Conservation (phyloP, 495 filamentous ascomycete species). For the Emericellopsis terricola region DNA sequence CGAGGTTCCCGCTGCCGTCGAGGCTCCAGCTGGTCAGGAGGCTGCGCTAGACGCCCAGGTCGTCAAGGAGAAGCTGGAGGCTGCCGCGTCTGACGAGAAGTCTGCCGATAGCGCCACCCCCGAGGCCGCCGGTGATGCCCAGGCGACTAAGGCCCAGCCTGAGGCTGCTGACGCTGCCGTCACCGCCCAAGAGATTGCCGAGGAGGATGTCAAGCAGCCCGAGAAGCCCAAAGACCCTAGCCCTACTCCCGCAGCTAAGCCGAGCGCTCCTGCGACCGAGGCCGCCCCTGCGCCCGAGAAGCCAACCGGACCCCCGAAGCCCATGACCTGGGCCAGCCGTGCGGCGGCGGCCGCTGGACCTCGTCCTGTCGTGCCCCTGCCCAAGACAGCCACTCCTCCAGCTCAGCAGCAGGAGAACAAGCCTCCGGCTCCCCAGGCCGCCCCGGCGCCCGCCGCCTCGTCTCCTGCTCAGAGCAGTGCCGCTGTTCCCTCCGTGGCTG, state of each 20-base stretch:
- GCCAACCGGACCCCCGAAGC: slow-evolving; percentile 28
- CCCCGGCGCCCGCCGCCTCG: slow-evolving; percentile 11
- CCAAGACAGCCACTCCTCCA: slow-evolving; percentile 25
- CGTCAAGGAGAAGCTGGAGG: slow-evolving; percentile 30
- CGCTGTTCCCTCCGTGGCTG: slow-evolving; percentile 11
- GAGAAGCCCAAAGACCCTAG: slow-evolving; percentile 40
- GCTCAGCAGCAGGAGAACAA: slow-evolving; percentile 14
- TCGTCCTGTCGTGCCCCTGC: slow-evolving; percentile 25
- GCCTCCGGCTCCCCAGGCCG: slow-evolving; percentile 14
- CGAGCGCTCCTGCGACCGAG: slow-evolving; percentile 21
- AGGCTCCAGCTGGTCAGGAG: slow-evolving; percentile 6
- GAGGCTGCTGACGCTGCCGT: slow-evolving; percentile 21
- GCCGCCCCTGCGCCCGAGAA: slow-evolving; percentile 14
- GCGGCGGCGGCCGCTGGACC: slow-evolving; percentile 29
- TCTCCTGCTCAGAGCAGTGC: slow-evolving; percentile 9
- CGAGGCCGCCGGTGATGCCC: slow-evolving; percentile 12
- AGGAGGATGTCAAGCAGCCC: slow-evolving; percentile 24
- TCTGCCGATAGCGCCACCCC: slow-evolving; percentile 15
- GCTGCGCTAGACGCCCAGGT: slow-evolving; percentile 21
- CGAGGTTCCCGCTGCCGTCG: slow-evolving; percentile 25
- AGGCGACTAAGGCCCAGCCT: slow-evolving; percentile 6
- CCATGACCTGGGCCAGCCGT: slow-evolving; percentile 86
- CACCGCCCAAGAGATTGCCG: slow-evolving; percentile 9
- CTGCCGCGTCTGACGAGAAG: slow-evolving; percentile 16
- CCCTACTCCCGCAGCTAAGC: slow-evolving; percentile 35